These are phyloP conservation scores for Annona squamosa DNA, from an alignment of 164 flowering plant species.

Conservation along the genomic window DNA sequence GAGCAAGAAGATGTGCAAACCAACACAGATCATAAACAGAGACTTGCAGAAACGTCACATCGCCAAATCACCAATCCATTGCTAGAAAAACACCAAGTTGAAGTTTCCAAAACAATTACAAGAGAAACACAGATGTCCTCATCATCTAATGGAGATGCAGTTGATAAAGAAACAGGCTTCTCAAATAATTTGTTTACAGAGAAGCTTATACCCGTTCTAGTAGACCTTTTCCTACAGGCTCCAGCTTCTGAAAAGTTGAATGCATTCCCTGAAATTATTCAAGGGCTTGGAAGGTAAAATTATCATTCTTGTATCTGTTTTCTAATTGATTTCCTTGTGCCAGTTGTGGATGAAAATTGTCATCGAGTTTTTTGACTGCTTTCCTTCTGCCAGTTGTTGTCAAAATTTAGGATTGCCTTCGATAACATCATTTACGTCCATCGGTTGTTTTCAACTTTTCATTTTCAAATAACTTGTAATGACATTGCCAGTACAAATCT, in stretches of 20 bases:
- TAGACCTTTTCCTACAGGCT: conserved; percentile 61
- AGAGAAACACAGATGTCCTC: conserved; percentile 26
- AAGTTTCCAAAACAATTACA: conserved; percentile 5
- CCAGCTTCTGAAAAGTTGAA: conserved; percentile 57
- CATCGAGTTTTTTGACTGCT: no score
- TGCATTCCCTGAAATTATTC: conserved; percentile 66
- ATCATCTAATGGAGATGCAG: conserved; percentile 32
- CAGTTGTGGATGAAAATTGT: no score
- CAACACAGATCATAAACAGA: conserved; percentile 20
- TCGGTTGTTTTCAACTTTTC: no score
- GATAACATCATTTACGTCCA: no score
- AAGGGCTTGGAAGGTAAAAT: conserved; percentile 76
- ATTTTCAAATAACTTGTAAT: no score
- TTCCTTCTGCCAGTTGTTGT: no score
- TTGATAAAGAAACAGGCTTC: conserved; percentile 10
- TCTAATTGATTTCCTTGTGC: no score
- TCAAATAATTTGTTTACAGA: conserved; percentile 55
- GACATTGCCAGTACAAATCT: no score
- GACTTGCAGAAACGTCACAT: conserved; percentile 13
- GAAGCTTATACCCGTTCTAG: conserved; percentile 72
- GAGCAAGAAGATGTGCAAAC: conserved; percentile 29
- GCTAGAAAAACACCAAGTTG: conserved; percentile 1
- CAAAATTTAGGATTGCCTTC: no score
- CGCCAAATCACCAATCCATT: conserved; percentile 2
- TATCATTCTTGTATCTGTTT: no score